These are phyloP conservation scores for Sordariomycetes sp. DNA, from an alignment of 2,329 filamentous ascomycete species.

Conservation along the genomic window DNA sequence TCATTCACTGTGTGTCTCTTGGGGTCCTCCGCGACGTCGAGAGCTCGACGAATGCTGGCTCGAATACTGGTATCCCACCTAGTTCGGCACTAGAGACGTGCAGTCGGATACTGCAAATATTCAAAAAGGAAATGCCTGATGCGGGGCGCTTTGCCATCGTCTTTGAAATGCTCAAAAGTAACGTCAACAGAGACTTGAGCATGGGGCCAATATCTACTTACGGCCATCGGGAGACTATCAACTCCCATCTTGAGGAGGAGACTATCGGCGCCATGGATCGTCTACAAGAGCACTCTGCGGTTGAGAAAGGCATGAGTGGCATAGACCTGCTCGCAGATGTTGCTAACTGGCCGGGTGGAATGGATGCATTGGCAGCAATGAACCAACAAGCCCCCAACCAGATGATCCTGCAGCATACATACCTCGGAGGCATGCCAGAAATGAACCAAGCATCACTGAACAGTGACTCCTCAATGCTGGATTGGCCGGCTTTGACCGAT, in stretches of 20 bases:
- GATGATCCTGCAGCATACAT: too few species aligned
- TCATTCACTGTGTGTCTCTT: conserved; percentile 19
- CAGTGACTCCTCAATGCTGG: too few species aligned
- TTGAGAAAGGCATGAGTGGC: not conserved
- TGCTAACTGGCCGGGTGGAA: not conserved
- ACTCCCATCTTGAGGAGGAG: not conserved
- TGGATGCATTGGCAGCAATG: too few species aligned
- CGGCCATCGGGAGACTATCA: not conserved
- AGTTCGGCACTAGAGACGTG: not conserved
- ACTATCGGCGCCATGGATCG: not conserved
- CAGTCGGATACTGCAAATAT: not conserved
- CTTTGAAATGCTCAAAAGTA: conserved; percentile 9
- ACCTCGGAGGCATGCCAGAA: too few species aligned
- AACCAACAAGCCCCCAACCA: too few species aligned
- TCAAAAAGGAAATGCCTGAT: conserved; percentile 9
- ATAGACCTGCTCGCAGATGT: not conserved
- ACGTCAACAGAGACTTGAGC: not conserved
- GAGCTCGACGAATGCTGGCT: not conserved
- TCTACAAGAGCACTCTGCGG: not conserved
- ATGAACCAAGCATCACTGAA: too few species aligned
- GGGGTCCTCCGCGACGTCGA: too few species aligned
- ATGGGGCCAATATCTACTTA: not conserved
- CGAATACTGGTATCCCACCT: not conserved
- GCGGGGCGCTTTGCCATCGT: conserved; percentile 10
- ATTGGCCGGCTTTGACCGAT: too few species aligned